Evolutionary conservation across 805 yeast species (phyloP).

Genomic region (Danielia reshetovae): DNA sequence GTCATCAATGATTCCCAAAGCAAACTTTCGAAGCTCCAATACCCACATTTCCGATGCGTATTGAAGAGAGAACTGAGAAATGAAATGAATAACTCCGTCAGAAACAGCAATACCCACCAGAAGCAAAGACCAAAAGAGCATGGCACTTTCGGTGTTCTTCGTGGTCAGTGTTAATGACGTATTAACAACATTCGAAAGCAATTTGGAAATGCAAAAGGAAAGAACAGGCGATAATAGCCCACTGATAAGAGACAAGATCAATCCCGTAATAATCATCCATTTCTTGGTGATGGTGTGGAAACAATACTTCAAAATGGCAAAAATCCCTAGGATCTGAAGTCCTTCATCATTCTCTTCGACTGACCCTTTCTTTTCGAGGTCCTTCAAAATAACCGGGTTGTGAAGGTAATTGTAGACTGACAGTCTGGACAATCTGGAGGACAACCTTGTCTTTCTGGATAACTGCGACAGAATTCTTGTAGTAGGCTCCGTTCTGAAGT

Average conservation of each 20-base stretch:
- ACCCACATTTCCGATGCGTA: conserved; percentile 70
- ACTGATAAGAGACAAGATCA: conserved; percentile 47
- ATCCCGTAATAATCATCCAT: conserved; percentile 43
- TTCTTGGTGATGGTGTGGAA: conserved; percentile 17
- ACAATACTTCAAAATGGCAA: conserved; percentile 24
- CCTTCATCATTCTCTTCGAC: conserved; percentile 10
- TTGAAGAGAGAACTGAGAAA: conserved; percentile 48
- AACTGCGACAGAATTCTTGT: no score
- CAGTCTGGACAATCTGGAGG: neutral
- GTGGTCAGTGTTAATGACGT: conserved; percentile 7
- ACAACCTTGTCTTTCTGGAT: no score
- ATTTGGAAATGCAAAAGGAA: conserved; percentile 69
- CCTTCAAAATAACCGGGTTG: conserved; percentile 22
- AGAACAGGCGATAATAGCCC: conserved; percentile 74
- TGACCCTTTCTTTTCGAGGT: conserved; percentile 14
- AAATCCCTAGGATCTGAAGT: conserved; percentile 17
- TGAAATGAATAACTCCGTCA: conserved; percentile 58
- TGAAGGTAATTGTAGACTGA: conserved; percentile 14
- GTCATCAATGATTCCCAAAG: conserved; percentile 46
- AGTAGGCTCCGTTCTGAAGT: neutral
- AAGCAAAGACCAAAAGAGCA: conserved; percentile 58
- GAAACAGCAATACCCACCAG: conserved; percentile 58
- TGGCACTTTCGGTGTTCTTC: conserved; percentile 20
- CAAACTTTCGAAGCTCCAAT: conserved; percentile 42
- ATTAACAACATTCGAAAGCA: conserved; percentile 63